These are phyloP conservation scores for Phylloporus sp. DNA, from an alignment of 1,284 basidiomycete genomes.

Conservation along the genomic window DNA sequence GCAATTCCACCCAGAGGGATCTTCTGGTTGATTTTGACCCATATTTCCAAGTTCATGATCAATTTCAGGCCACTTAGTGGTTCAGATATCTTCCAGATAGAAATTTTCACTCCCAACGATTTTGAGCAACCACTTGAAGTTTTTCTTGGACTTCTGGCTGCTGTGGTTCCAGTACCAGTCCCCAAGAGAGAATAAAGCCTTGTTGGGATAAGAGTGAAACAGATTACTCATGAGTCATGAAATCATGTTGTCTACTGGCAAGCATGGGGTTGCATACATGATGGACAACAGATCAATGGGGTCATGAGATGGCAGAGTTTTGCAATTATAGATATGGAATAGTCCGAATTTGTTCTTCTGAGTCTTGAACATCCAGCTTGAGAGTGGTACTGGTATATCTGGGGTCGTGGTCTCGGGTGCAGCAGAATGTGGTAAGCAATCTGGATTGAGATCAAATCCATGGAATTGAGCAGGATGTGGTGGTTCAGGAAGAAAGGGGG, in stretches of 20 bases:
- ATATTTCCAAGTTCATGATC: not conserved
- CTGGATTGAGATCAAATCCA: no score
- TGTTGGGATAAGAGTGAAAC: not conserved
- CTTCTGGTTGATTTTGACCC: not conserved
- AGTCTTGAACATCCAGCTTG: no score
- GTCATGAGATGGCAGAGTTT: not conserved
- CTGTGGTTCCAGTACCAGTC: not conserved
- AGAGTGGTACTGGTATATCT: no score
- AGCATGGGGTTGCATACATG: not conserved
- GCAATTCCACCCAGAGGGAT: not conserved
- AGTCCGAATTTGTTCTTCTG: no score
- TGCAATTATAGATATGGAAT: no score
- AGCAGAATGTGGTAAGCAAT: no score
- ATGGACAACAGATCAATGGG: not conserved
- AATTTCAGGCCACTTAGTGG: not conserved
- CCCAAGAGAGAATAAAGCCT: not conserved
- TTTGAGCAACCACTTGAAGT: not conserved
- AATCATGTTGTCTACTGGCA: no score
- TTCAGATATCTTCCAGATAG: not conserved
- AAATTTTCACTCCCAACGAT: not conserved
- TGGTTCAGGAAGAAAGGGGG: no score
- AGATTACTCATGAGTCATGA: not conserved
- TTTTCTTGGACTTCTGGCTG: not conserved
- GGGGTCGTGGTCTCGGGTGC: no score
- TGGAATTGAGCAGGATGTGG: no score